Evolutionary conservation across 805 yeast species (phyloP).

Genomic region (Saturnispora galanensis): DNA sequence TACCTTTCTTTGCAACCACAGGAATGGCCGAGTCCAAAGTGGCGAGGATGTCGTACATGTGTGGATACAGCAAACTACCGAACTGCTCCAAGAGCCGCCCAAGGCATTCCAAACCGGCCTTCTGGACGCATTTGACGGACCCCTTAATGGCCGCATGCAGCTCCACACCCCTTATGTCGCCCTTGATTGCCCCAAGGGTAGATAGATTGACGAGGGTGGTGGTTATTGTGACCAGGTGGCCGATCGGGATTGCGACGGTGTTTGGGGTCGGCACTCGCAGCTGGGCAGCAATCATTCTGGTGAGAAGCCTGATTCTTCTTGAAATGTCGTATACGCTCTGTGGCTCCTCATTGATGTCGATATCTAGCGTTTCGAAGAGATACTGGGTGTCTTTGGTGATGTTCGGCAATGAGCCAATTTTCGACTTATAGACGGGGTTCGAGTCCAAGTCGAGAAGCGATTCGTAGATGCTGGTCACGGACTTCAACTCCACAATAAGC

Average conservation of each 20-base stretch:
- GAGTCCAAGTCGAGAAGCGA: conserved; percentile 48
- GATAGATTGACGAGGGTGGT: conserved; percentile 43
- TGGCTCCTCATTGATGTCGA: conserved; percentile 50
- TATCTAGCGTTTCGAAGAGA: conserved; percentile 38
- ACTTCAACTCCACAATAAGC: conserved; percentile 43
- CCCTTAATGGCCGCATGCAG: conserved; percentile 35
- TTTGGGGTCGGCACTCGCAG: conserved; percentile 44
- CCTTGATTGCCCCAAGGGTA: conserved; percentile 35
- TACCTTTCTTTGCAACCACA: conserved; percentile 30
- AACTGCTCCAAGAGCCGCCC: no score
- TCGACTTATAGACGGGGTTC: conserved; percentile 43
- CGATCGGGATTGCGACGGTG: conserved; percentile 48
- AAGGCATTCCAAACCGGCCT: conserved; percentile 9
- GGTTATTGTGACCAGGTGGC: conserved; percentile 41
- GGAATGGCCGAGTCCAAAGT: conserved; percentile 53
- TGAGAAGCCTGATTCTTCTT: conserved; percentile 38
- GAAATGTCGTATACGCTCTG: conserved; percentile 42
- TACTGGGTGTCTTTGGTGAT: conserved; percentile 9
- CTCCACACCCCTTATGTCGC: conserved; percentile 48
- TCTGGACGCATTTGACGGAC: conserved; percentile 37
- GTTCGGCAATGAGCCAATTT: conserved; percentile 28
- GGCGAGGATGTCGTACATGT: conserved; percentile 39
- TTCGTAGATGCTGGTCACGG: conserved; percentile 45
- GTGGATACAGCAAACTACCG: conserved; percentile 27
- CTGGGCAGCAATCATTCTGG: conserved; percentile 36